Evolutionary conservation across 192 early-diverging fungal species (phyloP).

Genomic region (Podila minutissima): DNA sequence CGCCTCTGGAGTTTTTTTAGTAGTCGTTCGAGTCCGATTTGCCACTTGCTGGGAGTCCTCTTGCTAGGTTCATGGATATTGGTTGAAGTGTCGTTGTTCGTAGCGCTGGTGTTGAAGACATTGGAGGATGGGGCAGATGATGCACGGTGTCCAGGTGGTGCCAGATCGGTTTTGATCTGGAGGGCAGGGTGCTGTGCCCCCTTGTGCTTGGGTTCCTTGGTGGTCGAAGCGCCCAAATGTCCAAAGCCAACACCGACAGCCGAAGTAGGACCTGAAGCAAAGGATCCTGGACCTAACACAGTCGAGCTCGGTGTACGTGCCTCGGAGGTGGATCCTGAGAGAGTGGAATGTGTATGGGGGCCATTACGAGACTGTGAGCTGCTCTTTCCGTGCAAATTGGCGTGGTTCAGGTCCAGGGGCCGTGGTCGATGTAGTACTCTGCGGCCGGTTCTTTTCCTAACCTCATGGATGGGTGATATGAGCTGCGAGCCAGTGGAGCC

Average conservation of each 20-base stretch:
- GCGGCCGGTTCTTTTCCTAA: constrained; percentile 34
- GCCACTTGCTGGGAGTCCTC: constrained; percentile 31
- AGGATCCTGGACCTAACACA: neutral
- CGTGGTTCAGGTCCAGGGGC: constrained; percentile 33
- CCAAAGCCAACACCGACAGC: neutral
- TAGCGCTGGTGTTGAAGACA: neutral
- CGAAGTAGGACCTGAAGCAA: constrained; percentile 2
- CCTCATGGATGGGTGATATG: constrained; percentile 33
- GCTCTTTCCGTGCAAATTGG: constrained; percentile 6
- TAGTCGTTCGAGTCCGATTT: constrained; percentile 37
- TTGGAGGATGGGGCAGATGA: neutral
- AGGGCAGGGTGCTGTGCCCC: constrained; percentile 19
- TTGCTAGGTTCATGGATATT: constrained; percentile 2
- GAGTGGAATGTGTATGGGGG: neutral
- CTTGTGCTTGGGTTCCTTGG: constrained; percentile 8
- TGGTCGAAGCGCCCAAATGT: neutral
- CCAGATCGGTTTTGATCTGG: constrained; percentile 41
- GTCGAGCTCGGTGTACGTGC: constrained; percentile 3
- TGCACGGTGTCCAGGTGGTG: neutral
- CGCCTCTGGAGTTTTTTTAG: constrained; percentile 43
- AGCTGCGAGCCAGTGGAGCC: constrained; percentile 46
- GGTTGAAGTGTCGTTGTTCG: neutral
- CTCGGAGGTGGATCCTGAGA: neutral
- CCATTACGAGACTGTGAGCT: neutral
- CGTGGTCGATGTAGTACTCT: constrained; percentile 23